Evolutionary conservation across 1,284 basidiomycete genomes (phyloP).

Genomic region (Boletus smithii): DNA sequence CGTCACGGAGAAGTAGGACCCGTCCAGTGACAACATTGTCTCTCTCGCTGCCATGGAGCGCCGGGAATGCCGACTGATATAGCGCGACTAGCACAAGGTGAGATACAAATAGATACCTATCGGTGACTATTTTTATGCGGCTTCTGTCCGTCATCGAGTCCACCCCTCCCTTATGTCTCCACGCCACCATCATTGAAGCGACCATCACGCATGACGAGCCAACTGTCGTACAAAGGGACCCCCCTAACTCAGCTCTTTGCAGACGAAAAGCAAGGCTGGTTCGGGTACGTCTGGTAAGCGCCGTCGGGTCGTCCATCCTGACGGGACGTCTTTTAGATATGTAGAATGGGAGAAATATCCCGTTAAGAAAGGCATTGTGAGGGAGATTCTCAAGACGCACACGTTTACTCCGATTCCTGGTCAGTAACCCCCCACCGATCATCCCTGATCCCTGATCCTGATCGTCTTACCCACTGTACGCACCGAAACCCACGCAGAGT

Average conservation of each 20-base stretch:
- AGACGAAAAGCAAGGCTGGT: conserved; percentile 17
- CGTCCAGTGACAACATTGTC: no score
- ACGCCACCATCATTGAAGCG: neutral
- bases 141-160: neutral
- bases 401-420: conserved; percentile 15
- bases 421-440: neutral
- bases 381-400: conserved; percentile 13
- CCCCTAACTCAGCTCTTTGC: conserved; percentile 6
- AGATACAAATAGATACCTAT: neutral
- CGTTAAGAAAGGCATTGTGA: conserved; percentile 16
- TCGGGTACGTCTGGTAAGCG: conserved; percentile 6
- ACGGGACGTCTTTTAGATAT: conserved; percentile 5
- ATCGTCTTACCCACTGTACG: neutral
- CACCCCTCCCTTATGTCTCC: neutral
- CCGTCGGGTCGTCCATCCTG: neutral
- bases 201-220: conserved; percentile 2
- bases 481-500: conserved; percentile 27
- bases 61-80: neutral
- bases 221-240: neutral
- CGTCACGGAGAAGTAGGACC: no score
- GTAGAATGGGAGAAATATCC: conserved; percentile 19
- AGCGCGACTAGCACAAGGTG: neutral
- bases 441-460: no score
- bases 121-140: neutral
- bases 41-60: no score